Evolutionary conservation across 768 basidiomycete genomes (phyloP), one percentile per base, ranked within the genome.

Genomic region (Collybia sp.): DNA sequence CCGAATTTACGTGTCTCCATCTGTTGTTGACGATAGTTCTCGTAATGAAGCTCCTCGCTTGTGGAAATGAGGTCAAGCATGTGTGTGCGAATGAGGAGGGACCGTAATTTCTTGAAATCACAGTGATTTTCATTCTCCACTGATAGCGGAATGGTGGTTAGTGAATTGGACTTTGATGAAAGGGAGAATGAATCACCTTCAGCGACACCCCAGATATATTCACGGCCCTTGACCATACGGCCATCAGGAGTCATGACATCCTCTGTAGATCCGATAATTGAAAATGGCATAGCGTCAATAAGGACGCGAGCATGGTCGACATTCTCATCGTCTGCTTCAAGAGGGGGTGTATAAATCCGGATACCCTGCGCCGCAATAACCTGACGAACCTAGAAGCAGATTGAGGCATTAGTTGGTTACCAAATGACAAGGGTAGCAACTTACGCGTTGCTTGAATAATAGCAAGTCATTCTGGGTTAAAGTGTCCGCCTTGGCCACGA

Each of bases 1-100:
- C 94, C 96, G 54, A 93, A 95, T 70, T 98, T 98, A 69, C 96
- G 87, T 6, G 96, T 97, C 77, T 99, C 96, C 96, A 99, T 98
- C 72, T 98, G 96, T 55, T 91, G 81, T 58, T 95, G 91, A 50
- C 96, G 80, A 77, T 99, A 99, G 65, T 90, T 88, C 75, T 99
- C 96, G 65, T 98, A 99, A 68, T 98, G 95, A 17, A 76, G 71
- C 55, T 99, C 96, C 67, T 98, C 95, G 11, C 91, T 93, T 0
- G 93, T 94, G 25, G 87, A 86, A 67, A 97, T 96, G 45, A 98
- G 79, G 66, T 99, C 96, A 47, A 98, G 75, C 96, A 99, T 98
- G 75, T 97, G 91, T 12, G 94, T 96, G 56, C 96, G 84, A 67
- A 98, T 95, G 39, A 98, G 77, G 35, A 98, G 76, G 10, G 93